Evolutionary conservation across 352 stramenopile genomes (phyloP).

Genomic region (Globisporangium sylvaticum): DNA sequence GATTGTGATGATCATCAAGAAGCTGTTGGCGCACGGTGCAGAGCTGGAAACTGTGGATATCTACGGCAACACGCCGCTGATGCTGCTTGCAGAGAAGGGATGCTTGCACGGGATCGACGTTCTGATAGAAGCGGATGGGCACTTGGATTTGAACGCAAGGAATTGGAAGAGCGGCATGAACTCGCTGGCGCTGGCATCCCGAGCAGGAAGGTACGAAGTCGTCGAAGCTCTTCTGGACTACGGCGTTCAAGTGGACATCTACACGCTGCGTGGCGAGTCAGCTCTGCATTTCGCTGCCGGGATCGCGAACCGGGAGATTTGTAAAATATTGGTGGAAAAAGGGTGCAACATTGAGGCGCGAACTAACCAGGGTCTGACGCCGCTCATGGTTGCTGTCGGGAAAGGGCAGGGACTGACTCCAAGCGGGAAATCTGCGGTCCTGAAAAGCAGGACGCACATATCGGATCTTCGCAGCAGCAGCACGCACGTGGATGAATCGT

Average conservation of each 20-base stretch:
- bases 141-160: constrained; percentile 68
- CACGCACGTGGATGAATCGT: constrained; percentile 44
- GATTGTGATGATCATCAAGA: constrained; percentile 78
- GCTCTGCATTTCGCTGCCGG: constrained; percentile 78
- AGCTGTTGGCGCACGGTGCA: constrained; percentile 71
- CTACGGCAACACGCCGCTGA: constrained; percentile 79
- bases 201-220: constrained; percentile 56
- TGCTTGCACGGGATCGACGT: constrained; percentile 69
- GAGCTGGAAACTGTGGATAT: constrained; percentile 66
- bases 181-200: constrained; percentile 66
- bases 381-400: constrained; percentile 70
- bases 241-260: constrained; percentile 59
- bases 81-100: constrained; percentile 73
- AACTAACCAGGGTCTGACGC: constrained; percentile 64
- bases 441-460: constrained; percentile 22
- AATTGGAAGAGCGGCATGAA: constrained; percentile 83
- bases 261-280: constrained; percentile 63
- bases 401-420: constrained; percentile 36
- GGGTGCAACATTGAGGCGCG: constrained; percentile 65
- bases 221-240: constrained; percentile 86
- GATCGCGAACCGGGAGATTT: constrained; percentile 55
- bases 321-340: constrained; percentile 65
- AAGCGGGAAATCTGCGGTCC: constrained; percentile 26
- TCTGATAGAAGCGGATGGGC: constrained; percentile 63
- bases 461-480: constrained; percentile 41